These are phyloP conservation scores for Parastagonospora avenae DNA, from an alignment of 2,329 filamentous ascomycete species.

Conservation along the genomic window DNA sequence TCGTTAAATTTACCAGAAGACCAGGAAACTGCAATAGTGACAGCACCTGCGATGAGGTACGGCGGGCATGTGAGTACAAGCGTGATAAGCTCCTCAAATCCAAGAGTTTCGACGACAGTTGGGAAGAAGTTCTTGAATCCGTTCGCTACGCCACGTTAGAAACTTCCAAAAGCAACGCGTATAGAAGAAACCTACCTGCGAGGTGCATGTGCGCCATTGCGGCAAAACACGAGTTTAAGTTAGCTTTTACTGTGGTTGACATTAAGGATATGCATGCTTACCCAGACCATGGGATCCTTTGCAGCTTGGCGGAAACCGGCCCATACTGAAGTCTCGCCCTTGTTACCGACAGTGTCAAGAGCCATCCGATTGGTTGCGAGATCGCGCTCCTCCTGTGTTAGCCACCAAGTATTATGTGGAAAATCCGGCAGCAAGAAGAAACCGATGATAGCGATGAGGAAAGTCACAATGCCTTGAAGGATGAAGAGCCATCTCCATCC, in stretches of 20 bases:
- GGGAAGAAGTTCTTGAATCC: slow-evolving; percentile 56
- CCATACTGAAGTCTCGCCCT: slow-evolving; percentile 52
- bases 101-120: slow-evolving; percentile 56
- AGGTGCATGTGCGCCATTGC: slow-evolving; percentile 38
- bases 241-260: too few species aligned
- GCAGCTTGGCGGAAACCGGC: slow-evolving; percentile 58
- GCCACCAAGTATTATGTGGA: slow-evolving; percentile 51
- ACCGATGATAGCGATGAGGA: slow-evolving; percentile 40
- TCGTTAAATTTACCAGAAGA: slow-evolving; percentile 48
- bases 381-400: slow-evolving; percentile 53
- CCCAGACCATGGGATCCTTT: slow-evolving; percentile 55
- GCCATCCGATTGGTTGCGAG: slow-evolving; percentile 43
- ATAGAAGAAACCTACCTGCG: too few species aligned
- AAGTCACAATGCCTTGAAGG: slow-evolving; percentile 36
- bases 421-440: slow-evolving; percentile 50
- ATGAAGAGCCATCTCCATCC: slow-evolving; percentile 41
- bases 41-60: slow-evolving; percentile 28
- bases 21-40: slow-evolving; percentile 43
- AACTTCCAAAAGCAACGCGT: background rate
- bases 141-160: slow-evolving; percentile 25
- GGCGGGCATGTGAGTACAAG: slow-evolving; percentile 54
- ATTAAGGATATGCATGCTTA: slow-evolving; percentile 4
- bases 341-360: slow-evolving; percentile 56
- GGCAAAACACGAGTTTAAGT: slow-evolving; percentile 39
- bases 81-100: slow-evolving; percentile 56